Percentiles rank a stretch among this genome's conserved stretches.
Evolutionary conservation across 2,329 filamentous ascomycete species (phyloP).

Genomic region (Botrytis sinoallii): DNA sequence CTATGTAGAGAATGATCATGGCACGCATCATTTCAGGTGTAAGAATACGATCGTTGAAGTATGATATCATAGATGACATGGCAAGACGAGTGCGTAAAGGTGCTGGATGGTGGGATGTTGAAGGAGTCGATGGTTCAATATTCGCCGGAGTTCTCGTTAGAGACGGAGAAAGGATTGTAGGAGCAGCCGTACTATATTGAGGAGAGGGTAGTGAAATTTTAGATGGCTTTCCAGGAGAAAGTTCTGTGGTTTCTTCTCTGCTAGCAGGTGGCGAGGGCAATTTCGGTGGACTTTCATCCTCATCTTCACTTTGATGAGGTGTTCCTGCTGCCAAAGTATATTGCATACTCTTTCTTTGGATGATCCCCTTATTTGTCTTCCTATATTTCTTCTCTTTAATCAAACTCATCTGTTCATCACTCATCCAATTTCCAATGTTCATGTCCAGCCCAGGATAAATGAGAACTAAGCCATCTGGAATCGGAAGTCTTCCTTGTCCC

Average conservation of each 20-base stretch:
- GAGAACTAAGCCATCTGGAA: slow-evolving; percentile 76
- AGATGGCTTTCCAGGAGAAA: neutral
- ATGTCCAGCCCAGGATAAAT: slow-evolving; percentile 91
- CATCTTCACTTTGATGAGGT: slow-evolving; percentile 76
- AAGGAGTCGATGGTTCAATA: slow-evolving; percentile 20
- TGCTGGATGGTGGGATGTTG: slow-evolving; percentile 50
- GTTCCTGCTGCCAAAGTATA: slow-evolving; percentile 83
- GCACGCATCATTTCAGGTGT: slow-evolving; percentile 98
- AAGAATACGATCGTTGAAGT: slow-evolving; percentile 92
- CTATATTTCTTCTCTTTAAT: slow-evolving; percentile 80
- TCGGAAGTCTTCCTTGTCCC: slow-evolving; percentile 59
- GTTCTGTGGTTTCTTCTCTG: neutral
- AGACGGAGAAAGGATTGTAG: slow-evolving; percentile 28
- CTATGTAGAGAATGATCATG: slow-evolving; percentile 98
- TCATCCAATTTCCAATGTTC: slow-evolving; percentile 99
- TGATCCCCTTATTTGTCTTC: slow-evolving; percentile 72
- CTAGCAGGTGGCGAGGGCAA: slow-evolving; percentile 22
- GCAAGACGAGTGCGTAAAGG: slow-evolving; percentile 80
- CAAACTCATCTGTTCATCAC: slow-evolving; percentile 92
- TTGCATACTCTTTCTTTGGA: slow-evolving; percentile 82
- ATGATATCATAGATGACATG: slow-evolving; percentile 95
- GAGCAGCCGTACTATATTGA: slow-evolving; percentile 28
- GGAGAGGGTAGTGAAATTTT: slow-evolving; percentile 5
- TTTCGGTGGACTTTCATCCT: slow-evolving; percentile 45
- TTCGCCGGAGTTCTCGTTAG: slow-evolving; percentile 2